Percentiles rank a stretch among this genome's conserved stretches.
phyloP scores from a whole-genome alignment of 176 grass and related monocot genomes.

The Alopecurus myosuroides region DNA sequence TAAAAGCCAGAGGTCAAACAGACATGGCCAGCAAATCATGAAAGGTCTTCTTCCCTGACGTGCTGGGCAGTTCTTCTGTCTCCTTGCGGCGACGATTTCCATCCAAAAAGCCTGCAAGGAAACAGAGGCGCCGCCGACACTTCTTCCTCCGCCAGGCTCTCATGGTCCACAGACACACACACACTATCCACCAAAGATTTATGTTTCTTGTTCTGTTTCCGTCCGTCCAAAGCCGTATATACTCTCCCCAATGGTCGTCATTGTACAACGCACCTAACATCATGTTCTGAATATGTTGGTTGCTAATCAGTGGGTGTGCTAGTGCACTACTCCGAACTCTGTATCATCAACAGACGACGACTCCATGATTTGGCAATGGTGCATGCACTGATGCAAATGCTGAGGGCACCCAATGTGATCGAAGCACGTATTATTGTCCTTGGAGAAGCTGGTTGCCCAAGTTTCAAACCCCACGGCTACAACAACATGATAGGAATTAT shows the following conservation, averaged over 20 bases:
- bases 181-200: neutral
- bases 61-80: conserved; percentile 21
- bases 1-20: conserved; percentile 4
- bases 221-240: neutral
- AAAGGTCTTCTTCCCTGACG: conserved; percentile 31
- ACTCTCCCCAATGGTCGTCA: conserved; percentile 4
- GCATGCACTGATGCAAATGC: conserved; percentile 25
- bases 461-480: conserved; percentile 18
- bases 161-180: neutral
- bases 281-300: neutral
- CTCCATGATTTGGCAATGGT: neutral
- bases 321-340: neutral
- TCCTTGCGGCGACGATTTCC: neutral
- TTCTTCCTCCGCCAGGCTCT: neutral
- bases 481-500: neutral
- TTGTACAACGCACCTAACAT: neutral
- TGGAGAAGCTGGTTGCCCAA: neutral
- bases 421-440: conserved; percentile 13
- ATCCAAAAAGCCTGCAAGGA: neutral
- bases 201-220: neutral
- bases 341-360: conserved; percentile 30
- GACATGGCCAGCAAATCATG: conserved; percentile 18
- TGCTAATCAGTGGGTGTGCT: neutral
- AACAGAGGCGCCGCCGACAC: conserved; percentile 24
- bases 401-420: neutral